Base-by-base conservation (phyloP, 306 rosid genomes). In the Dryas alaskensis region DNA sequence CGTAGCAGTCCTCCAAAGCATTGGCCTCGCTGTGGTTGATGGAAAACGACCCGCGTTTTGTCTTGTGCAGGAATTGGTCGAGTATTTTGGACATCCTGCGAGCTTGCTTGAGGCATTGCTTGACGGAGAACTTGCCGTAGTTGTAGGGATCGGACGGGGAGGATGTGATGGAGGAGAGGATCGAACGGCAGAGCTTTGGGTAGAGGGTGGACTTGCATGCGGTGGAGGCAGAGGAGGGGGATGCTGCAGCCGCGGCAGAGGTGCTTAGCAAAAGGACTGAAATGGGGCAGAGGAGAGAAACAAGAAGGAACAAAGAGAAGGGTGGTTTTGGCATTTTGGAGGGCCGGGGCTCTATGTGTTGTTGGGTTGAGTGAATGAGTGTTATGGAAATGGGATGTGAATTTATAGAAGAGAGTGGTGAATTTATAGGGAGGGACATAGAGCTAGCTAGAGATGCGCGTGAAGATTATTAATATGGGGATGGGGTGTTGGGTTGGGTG, bases 161-260 rank as follows among this genome's bases (percentile, higher is more conserved):
- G 69, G 80, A 79, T 2, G 78, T 74, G 16, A 85, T 73, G 47
- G 87, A 39, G 47, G 92, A 88, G 63, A 90, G 78, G 11, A 92
- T 82, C 14, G 96, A 88, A 43, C 89, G 96, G 69, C 96, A 92
- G 12, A 92, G 92, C 76, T 88, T 89, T 2, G 96, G 98, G 76
- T 86, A 89, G 37, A 85, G 52, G 51, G 96, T 86, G 69, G 81
- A 72, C 72, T 84, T 82, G 77, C 98, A 92, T 2, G 84, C 83
- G 10, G 88, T 10, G 0, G 88, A 84, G 7, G 91, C 10, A 4
- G 69, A 8, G 47, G 47, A 7, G 62, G 58, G 11, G 16, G 77
- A 11, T 16, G 27, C 4, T n/a, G 37, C 27, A 31, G 37, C 37
- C 51, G 70, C 6, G 53, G 11, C 16, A 52, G 58, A 0, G 25